Conservation (phyloP, 345 rosid species). For the Corchorus capsularis region DNA sequence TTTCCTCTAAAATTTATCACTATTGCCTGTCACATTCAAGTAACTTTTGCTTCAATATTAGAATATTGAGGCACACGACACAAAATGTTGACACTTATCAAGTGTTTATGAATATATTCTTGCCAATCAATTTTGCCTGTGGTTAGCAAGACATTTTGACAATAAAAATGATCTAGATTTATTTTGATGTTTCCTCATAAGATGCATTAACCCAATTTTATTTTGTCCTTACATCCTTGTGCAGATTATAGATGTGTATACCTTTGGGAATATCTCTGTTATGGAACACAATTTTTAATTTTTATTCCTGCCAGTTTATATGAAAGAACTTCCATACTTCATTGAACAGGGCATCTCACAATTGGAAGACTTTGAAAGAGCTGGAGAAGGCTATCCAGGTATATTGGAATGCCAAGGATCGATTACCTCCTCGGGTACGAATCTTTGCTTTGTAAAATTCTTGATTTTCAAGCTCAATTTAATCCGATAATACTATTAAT, state of each 20-base stretch:
- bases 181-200: background rate
- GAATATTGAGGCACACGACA: background rate
- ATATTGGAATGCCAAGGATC: conserved; percentile 80
- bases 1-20: background rate
- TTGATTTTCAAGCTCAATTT: background rate
- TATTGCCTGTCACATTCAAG: background rate
- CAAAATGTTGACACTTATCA: background rate
- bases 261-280: background rate
- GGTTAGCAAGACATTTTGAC: background rate
- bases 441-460: background rate
- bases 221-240: background rate
- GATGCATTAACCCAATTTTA: background rate
- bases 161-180: background rate
- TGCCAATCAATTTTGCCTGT: background rate
- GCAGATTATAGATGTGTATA: background rate
- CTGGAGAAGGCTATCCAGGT: conserved; percentile 82
- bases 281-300: background rate
- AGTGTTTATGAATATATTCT: background rate
- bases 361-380: conserved; percentile 89
- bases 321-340: background rate
- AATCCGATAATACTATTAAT: background rate
- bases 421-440: conserved; percentile 85
- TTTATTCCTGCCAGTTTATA: background rate
- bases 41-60: background rate
- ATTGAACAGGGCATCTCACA: conserved; percentile 65